Evolutionary conservation across 768 basidiomycete genomes (phyloP).

Genomic region (Trametes gibbosa): DNA sequence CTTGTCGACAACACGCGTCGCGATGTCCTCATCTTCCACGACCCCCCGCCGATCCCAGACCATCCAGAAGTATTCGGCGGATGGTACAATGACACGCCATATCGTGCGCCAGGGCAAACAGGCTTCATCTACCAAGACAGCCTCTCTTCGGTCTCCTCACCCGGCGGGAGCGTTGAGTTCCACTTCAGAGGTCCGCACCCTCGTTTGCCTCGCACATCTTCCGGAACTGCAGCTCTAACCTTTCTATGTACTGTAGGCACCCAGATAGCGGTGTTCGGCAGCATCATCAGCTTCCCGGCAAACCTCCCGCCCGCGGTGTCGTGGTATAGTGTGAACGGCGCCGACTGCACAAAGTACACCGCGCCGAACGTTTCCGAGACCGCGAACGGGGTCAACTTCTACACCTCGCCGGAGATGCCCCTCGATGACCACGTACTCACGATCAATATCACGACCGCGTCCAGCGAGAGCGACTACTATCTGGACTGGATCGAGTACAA

Average conservation of each 20-base stretch:
- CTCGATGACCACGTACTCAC: neutral
- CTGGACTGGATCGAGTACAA: neutral
- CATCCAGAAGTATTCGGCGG: neutral
- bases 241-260: neutral
- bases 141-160: neutral
- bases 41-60: neutral
- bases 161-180: neutral
- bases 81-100: neutral
- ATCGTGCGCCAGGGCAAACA: neutral
- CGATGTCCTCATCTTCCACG: neutral
- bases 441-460: constrained; percentile 1
- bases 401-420: neutral
- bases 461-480: neutral
- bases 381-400: neutral
- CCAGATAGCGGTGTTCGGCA: neutral
- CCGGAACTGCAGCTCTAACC: too few species aligned
- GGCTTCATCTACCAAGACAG: neutral
- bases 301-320: neutral
- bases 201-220: too few species aligned
- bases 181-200: neutral
- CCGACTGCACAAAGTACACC: neutral
- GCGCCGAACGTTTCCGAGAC: neutral
- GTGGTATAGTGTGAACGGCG: neutral
- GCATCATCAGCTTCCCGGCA: neutral
- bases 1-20: neutral